Base-by-base conservation (phyloP, 148 eudicot genomes). In the Persicaria maculosa region DNA sequence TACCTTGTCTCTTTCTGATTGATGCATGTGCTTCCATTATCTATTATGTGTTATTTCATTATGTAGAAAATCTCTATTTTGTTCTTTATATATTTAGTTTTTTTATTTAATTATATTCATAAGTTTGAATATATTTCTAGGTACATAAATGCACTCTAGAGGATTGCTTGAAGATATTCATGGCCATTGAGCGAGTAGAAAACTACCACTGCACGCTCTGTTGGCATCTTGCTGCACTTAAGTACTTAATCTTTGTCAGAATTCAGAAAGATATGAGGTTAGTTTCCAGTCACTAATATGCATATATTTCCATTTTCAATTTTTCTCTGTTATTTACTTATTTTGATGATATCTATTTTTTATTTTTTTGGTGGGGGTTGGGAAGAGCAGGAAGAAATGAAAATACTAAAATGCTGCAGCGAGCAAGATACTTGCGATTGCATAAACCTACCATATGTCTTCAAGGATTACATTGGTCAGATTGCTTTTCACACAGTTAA, bases 201-300 rank as follows among this genome's bases (percentile, higher is more conserved):
- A 83, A 84, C 78, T 94, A 89, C 72, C 74, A 53, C 65, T 94
- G 98, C 81, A 86, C 85, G 77, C 86, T 76, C 72, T 94, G 98
- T 81, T 94, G 98, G 98, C 98, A 94, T 87, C 76, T 55, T 68
- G 87, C 93, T 82, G 98, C 97, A 22, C 52, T 82, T 16, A 89
- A 90, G 74, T 91, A 81, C 80, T 75, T 87, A 68, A n/a, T 84
- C 97, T 72, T 17, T 62, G 22, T 62, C 72, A n/a, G n/a, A n/a
- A n/a, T n/a, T n/a, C n/a, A n/a, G 75, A 76, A 22, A 85, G 84
- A 71, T 76, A 81, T 76, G 82, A 90, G 93, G 98, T 89, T 3
- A 48, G 25, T 31, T 70, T 9, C 53, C 16, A 3, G 17, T 36
- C 31, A 59, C 65, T 59, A 78, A 74, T 53, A 72, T 70, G 76